Evolutionary conservation across 257 asterid genomes (phyloP).

Genomic region (Rauvolfia tetraphylla): DNA sequence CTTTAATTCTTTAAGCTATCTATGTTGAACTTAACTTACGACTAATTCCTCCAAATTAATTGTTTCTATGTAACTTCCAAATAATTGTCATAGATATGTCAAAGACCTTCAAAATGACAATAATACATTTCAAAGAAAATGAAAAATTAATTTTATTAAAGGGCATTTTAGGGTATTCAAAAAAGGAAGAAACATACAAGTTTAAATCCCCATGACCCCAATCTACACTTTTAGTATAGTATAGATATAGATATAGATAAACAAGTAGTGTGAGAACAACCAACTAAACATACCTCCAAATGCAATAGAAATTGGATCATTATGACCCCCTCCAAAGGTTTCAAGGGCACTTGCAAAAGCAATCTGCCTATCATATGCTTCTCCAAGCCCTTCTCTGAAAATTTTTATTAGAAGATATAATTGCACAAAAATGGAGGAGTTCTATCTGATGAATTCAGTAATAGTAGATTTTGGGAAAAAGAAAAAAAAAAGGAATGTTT

Average conservation of each 20-base stretch:
- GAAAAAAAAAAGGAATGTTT: not conserved
- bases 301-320: slow-evolving; percentile 78
- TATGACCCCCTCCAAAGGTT: slow-evolving; percentile 78
- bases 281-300: slow-evolving; percentile 64
- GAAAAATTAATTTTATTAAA: too few relatives aligned
- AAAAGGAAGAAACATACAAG: not conserved
- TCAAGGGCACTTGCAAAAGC: slow-evolving; percentile 87
- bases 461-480: not conserved
- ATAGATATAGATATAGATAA: too few relatives aligned
- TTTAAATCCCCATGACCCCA: too few relatives aligned
- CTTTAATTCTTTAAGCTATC: too few relatives aligned
- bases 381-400: slow-evolving; percentile 95
- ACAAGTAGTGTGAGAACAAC: slow-evolving; percentile 1
- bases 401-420: slow-evolving; percentile 24
- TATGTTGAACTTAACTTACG: too few relatives aligned
- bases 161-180: too few relatives aligned
- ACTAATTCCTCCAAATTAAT: too few relatives aligned
- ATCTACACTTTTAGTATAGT: too few relatives aligned
- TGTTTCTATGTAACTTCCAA: too few relatives aligned
- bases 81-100: too few relatives aligned
- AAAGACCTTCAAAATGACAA: too few relatives aligned
- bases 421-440: not conserved
- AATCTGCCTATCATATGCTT: slow-evolving; percentile 83
- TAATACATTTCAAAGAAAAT: too few relatives aligned
- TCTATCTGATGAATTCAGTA: not conserved